Conservation (phyloP, 805 yeast species). For the Suhomyces sp. region DNA sequence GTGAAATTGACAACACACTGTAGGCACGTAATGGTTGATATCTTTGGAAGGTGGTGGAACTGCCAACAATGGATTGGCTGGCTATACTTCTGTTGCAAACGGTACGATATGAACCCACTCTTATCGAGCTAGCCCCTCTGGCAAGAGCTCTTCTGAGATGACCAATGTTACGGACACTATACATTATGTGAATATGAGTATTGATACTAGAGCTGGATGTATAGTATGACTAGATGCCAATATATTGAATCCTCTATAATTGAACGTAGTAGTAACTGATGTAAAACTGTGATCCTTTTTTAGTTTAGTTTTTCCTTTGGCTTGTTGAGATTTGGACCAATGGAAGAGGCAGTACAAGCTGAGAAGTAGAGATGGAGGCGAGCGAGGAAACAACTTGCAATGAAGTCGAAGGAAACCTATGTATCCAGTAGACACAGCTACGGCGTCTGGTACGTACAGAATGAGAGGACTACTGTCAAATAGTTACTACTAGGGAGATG, state of each 20-base stretch:
- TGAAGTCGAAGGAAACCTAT: not conserved
- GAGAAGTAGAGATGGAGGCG: not conserved
- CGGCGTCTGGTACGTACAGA: not conserved
- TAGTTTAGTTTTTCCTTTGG: conserved; percentile 2
- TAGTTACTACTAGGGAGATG: not conserved
- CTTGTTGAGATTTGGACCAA: conserved; percentile 3
- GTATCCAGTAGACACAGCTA: not conserved
- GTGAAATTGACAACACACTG: conserved; percentile 36
- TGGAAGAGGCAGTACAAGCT: not conserved
- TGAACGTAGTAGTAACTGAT: not conserved
- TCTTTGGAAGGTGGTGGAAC: not conserved
- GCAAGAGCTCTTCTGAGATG: not conserved
- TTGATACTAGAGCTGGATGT: not conserved
- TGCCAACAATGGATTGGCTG: not conserved
- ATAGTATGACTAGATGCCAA: not conserved
- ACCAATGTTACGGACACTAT: conserved; percentile 2
- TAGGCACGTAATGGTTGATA: conserved; percentile 13
- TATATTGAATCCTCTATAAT: not conserved
- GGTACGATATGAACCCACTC: not conserved
- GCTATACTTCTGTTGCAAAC: not conserved
- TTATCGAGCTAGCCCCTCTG: conserved; percentile 1
- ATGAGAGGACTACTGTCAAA: not conserved
- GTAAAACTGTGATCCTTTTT: not conserved
- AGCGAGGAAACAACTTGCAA: not conserved
- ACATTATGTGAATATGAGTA: conserved; percentile 1